Evolutionary conservation across 805 yeast species (phyloP), one percentile per base, ranked within the genome.

Genomic region (Candida yuanshanica): DNA sequence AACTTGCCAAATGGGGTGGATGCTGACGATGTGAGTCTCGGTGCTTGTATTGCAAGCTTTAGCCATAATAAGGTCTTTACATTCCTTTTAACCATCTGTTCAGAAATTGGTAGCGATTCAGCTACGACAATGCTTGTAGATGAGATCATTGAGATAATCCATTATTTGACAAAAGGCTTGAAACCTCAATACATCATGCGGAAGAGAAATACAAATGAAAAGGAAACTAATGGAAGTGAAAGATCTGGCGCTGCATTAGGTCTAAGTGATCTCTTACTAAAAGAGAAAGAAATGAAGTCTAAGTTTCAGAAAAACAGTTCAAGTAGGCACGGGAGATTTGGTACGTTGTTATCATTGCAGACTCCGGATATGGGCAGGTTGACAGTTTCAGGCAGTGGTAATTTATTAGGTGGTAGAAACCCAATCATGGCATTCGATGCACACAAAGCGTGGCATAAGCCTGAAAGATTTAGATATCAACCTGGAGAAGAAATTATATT

Each of bases 251-350:
- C 31, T 11, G 31, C 26, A n/a, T 25, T 22, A 7, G 48, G 38
- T 8, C 50, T 53, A 9, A 43, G 49, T 7, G 74, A 70, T 17
- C 57, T 86, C 7, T 64, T 88, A n/a, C 64, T 67, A 2, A 72
- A 72, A 40, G 97, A 91, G 54, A 68, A 72, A 17, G 69, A 70
- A 24, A 57, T 81, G 45, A 77, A 75, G 43, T 66, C 64, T 32
- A 55, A 60, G 25, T 70, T 78, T 37, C 66, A 68, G 22, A 74
- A 72, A 58, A 63, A 69, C 39, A 66, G 79, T 2, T 74, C 85
- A 1, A 71, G 87, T 1, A 72, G 99, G 36, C 99, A 91, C 57
- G 90, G 93, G 3, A 72, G 95, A 39, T 91, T 91, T 65, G 99
- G 99, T 1, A 81, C 97, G 0, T 65, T 90, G 47, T 61, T 89